phyloP scores from a whole-genome alignment of 2,329 filamentous ascomycete genomes.

The Pestalotiopsis sp. region DNA sequence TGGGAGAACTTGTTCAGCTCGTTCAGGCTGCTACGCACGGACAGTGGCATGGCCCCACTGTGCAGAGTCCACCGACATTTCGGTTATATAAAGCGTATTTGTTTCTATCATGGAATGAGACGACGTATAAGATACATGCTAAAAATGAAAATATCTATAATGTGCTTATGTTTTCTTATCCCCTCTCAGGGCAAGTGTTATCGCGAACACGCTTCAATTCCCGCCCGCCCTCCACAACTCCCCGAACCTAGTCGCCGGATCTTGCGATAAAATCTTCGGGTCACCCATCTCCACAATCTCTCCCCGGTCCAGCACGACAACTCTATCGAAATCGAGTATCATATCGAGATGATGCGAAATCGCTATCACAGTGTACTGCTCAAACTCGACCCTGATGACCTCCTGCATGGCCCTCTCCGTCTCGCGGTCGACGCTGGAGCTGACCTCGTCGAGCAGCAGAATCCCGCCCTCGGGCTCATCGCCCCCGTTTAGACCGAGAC shows the following conservation, averaged over 20 bases:
- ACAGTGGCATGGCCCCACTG: too few species aligned
- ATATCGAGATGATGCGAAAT: constrained; percentile 45
- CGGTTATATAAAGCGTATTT: too few species aligned
- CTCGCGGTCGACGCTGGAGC: constrained; percentile 31
- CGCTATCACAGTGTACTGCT: constrained; percentile 53
- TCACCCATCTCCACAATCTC: constrained; percentile 38
- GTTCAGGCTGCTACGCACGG: too few species aligned
- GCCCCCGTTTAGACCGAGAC: constrained; percentile 23
- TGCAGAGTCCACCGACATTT: too few species aligned
- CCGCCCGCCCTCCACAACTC: constrained; percentile 10
- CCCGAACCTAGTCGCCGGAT: constrained; percentile 5
- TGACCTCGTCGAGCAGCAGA: constrained; percentile 35
- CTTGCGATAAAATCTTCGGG: constrained; percentile 9
- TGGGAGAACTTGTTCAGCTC: too few species aligned
- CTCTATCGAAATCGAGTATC: constrained; percentile 49
- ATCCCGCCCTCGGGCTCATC: constrained; percentile 27
- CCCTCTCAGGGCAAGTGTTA: too few species aligned
- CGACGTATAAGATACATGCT: too few species aligned
- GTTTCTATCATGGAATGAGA: too few species aligned
- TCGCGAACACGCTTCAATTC: background rate
- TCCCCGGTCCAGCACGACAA: constrained; percentile 49
- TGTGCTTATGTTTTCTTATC: too few species aligned
- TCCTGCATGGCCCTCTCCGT: constrained; percentile 34
- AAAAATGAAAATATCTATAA: too few species aligned
- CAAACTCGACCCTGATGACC: constrained; percentile 33